Evolutionary conservation across 2,329 filamentous ascomycete genomes (phyloP), one percentile per base, ranked within the genome.

Genomic region (Colletotrichum falcatum): DNA sequence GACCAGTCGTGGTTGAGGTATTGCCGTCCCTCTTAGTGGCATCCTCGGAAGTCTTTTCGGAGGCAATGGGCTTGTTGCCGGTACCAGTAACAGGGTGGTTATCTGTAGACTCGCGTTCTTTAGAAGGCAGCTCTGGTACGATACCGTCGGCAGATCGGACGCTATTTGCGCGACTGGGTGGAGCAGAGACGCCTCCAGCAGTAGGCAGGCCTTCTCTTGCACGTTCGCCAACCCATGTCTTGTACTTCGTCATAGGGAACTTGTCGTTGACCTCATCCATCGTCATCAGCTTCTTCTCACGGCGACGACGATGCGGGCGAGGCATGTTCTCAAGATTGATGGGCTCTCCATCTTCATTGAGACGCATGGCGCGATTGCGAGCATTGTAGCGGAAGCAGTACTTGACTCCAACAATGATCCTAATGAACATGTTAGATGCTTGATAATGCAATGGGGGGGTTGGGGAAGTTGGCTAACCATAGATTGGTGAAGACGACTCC

Each of bases 311-410:
- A 79, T 96, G 95, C 61, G 94, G 92, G 71, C 94, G 82, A 68
- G 94, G 93, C 88, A 98, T 94, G 67, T 91, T 88, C 69, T 95
- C 89, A 74, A 99, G 85, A 73, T 94, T 94, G 77, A 99, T 97
- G 20, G 92, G 93, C 73, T 98, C 95, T 79, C 93, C 92, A 74
- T 95, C 93, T 76, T 94, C 93, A 74, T 85, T 93, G 84, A 82
- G 88, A 84, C 94, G 90, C 77, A 94, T 84, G 72, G 91, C 90
- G 61, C 96, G 92, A 78, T 97, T 97, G 70, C 96, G 92, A 75
- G 96, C 95, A 81, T 98, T 98, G 81, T 99, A 98, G 76, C 96
- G 89, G 83, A 99, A 99, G 83, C 96, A 99, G 82, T 99, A 99
- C 84, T 99, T 99, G 72, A 99, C 96, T 75, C 96, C 96, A 72